Conservation (phyloP, 345 rosid species). For the Anastatica hierochuntica region DNA sequence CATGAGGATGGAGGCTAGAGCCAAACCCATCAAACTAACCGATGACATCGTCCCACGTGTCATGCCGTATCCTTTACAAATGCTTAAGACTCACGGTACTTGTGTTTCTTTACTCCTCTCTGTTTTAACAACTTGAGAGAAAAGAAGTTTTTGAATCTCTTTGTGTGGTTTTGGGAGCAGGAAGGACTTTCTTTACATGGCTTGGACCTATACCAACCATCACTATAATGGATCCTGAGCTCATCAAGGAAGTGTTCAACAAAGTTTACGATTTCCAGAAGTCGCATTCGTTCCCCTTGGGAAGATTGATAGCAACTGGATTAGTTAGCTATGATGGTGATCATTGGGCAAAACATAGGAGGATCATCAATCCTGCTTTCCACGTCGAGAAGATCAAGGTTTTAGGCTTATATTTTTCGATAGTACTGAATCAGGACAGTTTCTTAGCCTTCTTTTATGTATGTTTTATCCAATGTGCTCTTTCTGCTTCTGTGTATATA, state of each 20-base stretch:
- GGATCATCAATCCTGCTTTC: conserved; percentile 40
- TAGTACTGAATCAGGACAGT: too few relatives aligned
- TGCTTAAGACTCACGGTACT: conserved; percentile 21
- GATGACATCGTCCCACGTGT: too few relatives aligned
- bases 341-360: conserved; percentile 34
- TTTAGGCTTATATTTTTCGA: too few relatives aligned
- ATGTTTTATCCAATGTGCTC: too few relatives aligned
- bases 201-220: too few relatives aligned
- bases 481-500: conserved; percentile 1
- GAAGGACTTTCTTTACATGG: conserved; percentile 31
- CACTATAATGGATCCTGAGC: conserved; percentile 30
- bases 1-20: conserved; percentile 14
- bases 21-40: conserved; percentile 15
- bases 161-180: too few relatives aligned
- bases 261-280: too few relatives aligned
- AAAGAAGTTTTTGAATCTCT: too few relatives aligned
- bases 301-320: conserved; percentile 21
- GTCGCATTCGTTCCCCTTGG: conserved; percentile 3
- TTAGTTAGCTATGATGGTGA: conserved; percentile 23
- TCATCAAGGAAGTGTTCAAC: conserved; percentile 28
- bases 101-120: too few relatives aligned
- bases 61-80: conserved; percentile 11
- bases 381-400: conserved; percentile 37
- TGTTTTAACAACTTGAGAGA: too few relatives aligned
- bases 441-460: too few relatives aligned